Evolutionary conservation across 108 stramenopile species (phyloP).

Genomic region (Fistulifera solaris): DNA sequence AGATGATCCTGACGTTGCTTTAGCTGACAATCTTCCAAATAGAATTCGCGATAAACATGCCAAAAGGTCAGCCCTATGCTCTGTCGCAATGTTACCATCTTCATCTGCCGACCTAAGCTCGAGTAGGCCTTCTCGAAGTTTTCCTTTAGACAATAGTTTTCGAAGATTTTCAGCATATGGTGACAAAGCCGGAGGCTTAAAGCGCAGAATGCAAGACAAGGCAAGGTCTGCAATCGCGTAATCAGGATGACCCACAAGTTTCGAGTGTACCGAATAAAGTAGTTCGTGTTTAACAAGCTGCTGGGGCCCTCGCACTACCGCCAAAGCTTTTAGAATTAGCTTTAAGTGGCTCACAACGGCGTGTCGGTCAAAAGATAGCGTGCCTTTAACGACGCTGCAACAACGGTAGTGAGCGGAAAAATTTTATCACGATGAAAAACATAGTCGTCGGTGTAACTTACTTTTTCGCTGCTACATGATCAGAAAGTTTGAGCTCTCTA

Average conservation of each 20-base stretch:
- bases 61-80: conserved; percentile 46
- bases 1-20: conserved; percentile 37
- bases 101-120: conserved; percentile 43
- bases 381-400: conserved; percentile 21
- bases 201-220: conserved; percentile 48
- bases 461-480: neutral
- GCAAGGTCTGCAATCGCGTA: conserved; percentile 41
- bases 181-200: conserved; percentile 45
- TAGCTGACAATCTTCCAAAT: conserved; percentile 62
- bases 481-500: conserved; percentile 42
- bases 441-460: too few relatives aligned
- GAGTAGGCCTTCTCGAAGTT: conserved; percentile 58
- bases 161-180: conserved; percentile 45
- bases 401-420: too few relatives aligned
- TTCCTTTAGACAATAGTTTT: conserved; percentile 45
- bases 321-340: conserved; percentile 61
- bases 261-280: conserved; percentile 41
- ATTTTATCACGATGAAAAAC: too few relatives aligned
- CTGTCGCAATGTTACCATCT: conserved; percentile 28
- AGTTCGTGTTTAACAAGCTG: conserved; percentile 61
- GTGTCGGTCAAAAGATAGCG: conserved; percentile 31
- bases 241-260: conserved; percentile 60
- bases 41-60: conserved; percentile 61
- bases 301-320: conserved; percentile 62
- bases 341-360: conserved; percentile 23